A percentile compares a stretch with the other conserved stretches of the same genome.
Conservation (phyloP, 2,329 filamentous ascomycete genomes). For the Aspergillus pseudoglaucus region DNA sequence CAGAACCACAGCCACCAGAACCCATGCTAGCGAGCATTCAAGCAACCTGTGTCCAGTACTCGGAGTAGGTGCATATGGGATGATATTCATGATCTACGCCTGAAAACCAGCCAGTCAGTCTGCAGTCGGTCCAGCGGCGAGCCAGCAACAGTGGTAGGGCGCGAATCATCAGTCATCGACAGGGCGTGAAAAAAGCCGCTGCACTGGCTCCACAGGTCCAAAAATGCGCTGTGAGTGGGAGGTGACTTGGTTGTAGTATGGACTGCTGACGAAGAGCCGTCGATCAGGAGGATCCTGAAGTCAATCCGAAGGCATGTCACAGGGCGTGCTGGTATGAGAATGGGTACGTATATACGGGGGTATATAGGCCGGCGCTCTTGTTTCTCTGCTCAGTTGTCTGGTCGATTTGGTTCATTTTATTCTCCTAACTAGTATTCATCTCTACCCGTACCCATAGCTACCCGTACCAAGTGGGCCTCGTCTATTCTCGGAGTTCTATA, state of each 20-base stretch:
- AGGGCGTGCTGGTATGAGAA: not conserved
- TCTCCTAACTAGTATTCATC: too few species aligned
- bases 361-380: not conserved
- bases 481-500: too few species aligned
- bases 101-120: not conserved
- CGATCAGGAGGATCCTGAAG: not conserved
- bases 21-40: too few species aligned
- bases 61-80: not conserved
- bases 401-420: not conserved
- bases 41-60: too few species aligned
- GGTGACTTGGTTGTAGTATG: too few species aligned
- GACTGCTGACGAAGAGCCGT: not conserved
- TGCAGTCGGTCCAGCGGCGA: not conserved
- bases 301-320: not conserved
- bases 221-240: not conserved
- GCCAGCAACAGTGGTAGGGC: not conserved
- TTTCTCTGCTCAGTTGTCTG: too few species aligned
- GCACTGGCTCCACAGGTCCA: not conserved
- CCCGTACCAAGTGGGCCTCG: too few species aligned
- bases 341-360: not conserved
- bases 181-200: too few species aligned
- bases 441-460: too few species aligned
- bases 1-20: too few species aligned
- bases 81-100: not conserved
- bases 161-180: not conserved